Conservation (phyloP, 2,329 filamentous ascomycete species). For the Sclerotinia borealis region DNA sequence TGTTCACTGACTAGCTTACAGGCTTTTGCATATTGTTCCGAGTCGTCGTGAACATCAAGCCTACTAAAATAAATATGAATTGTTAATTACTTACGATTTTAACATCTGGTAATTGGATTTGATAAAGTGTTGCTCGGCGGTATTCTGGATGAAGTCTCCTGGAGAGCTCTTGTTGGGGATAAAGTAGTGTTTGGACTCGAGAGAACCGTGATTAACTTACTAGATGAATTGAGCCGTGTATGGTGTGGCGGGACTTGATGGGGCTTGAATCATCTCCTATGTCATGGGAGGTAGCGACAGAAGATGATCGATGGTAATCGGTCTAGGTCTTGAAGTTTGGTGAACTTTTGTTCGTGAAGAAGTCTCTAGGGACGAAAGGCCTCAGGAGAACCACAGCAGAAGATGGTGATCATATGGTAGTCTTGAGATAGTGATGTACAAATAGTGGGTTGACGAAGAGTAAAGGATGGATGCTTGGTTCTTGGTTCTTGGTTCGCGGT, state of each 20-base stretch:
- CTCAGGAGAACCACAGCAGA: not conserved
- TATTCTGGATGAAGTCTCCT: conserved; percentile 32
- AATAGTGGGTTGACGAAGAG: not conserved
- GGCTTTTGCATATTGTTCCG: too few species aligned
- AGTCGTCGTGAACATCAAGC: too few species aligned
- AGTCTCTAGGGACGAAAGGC: not conserved
- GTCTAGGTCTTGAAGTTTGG: not conserved
- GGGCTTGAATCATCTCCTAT: not conserved
- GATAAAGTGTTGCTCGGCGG: conserved; percentile 36
- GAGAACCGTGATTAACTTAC: conserved; percentile 41
- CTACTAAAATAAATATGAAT: too few species aligned
- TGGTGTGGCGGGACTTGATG: not conserved
- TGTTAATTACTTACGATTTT: conserved; percentile 35
- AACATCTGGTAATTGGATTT: conserved; percentile 40
- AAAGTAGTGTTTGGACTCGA: conserved; percentile 41
- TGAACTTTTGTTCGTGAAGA: not conserved
- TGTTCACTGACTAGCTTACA: conserved; percentile 18
- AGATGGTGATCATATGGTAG: not conserved
- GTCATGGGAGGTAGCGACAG: not conserved
- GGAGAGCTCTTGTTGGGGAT: conserved; percentile 16
- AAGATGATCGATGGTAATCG: not conserved
- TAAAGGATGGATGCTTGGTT: not conserved
- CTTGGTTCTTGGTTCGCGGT: not conserved
- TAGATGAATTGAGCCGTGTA: conserved; percentile 38
- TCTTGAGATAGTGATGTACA: not conserved